Conservation (phyloP, 768 basidiomycete genomes). For the Xerocomus spinulosus region DNA sequence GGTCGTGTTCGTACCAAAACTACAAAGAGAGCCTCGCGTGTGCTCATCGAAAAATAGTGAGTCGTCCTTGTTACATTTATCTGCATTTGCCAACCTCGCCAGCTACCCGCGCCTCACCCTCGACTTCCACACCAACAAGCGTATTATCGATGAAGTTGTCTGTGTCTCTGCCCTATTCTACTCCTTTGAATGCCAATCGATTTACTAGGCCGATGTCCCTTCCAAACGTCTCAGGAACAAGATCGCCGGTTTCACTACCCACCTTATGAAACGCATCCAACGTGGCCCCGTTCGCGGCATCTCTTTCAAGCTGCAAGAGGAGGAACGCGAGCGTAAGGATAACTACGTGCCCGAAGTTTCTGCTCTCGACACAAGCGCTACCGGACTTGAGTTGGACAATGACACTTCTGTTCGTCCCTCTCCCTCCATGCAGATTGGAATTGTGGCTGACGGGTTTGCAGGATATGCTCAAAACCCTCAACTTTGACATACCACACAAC, state of each 20-base stretch:
- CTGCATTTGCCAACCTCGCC: no score
- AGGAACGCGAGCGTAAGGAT: constrained; percentile 98
- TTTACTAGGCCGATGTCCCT: constrained; percentile 76
- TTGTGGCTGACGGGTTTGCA: constrained; percentile 25
- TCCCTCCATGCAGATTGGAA: background rate
- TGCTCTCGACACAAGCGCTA: constrained; percentile 75
- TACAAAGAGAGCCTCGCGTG: constrained; percentile 97
- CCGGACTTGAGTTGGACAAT: constrained; percentile 80
- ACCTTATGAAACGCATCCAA: constrained; percentile 99
- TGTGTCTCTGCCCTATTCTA: constrained; percentile 29
- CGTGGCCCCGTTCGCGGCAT: constrained; percentile 98
- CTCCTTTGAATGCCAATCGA: background rate
- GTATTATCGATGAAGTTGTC: constrained; percentile 96
- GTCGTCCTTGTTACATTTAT: constrained; percentile 28
- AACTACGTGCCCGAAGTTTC: constrained; percentile 99
- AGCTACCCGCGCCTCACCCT: constrained; percentile 99
- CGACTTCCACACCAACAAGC: constrained; percentile 99
- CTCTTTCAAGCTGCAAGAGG: constrained; percentile 99
- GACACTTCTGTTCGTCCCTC: constrained; percentile 79
- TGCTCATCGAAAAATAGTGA: constrained; percentile 99
- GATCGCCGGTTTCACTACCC: constrained; percentile 99
- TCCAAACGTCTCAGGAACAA: constrained; percentile 99
- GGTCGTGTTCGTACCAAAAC: constrained; percentile 99
- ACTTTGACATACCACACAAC: constrained; percentile 87
- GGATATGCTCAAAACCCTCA: constrained; percentile 87